Evolutionary conservation across 129 eudicot genomes (phyloP).

Genomic region (Tagetes patula): DNA sequence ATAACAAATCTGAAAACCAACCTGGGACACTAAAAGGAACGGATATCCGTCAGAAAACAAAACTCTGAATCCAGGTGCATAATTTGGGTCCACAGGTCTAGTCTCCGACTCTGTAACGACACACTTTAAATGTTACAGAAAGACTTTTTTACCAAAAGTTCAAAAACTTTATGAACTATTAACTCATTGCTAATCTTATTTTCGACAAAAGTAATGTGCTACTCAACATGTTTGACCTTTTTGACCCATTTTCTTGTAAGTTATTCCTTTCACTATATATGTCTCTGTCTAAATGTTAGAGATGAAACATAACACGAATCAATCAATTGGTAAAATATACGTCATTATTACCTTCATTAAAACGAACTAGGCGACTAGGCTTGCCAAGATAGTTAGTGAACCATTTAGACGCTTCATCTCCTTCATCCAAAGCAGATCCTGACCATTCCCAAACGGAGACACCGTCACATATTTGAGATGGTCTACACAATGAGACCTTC

Average conservation of each 20-base stretch:
- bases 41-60: slow-evolving; percentile 67
- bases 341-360: slow-evolving; percentile 56
- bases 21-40: slow-evolving; percentile 68
- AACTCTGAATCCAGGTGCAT: slow-evolving; percentile 52
- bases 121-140: neutral
- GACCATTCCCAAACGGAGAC: slow-evolving; percentile 86
- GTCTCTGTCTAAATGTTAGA: neutral
- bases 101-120: slow-evolving; percentile 40
- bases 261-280: neutral
- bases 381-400: slow-evolving; percentile 65
- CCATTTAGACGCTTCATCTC: slow-evolving; percentile 70
- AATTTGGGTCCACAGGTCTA: slow-evolving; percentile 53
- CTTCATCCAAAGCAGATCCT: slow-evolving; percentile 84
- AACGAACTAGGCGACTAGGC: slow-evolving; percentile 74
- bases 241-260: neutral
- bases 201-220: neutral
- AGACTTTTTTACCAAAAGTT: neutral
- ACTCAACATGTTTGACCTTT: neutral
- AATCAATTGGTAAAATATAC: neutral
- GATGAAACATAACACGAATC: neutral
- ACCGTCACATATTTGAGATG: slow-evolving; percentile 46
- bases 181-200: neutral
- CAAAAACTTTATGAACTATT: neutral
- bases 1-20: slow-evolving; percentile 19
- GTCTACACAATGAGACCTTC: slow-evolving; percentile 57